Evolutionary conservation across 768 basidiomycete genomes (phyloP), one percentile per base, ranked within the genome.

Genomic region (Leccinellum luteum): DNA sequence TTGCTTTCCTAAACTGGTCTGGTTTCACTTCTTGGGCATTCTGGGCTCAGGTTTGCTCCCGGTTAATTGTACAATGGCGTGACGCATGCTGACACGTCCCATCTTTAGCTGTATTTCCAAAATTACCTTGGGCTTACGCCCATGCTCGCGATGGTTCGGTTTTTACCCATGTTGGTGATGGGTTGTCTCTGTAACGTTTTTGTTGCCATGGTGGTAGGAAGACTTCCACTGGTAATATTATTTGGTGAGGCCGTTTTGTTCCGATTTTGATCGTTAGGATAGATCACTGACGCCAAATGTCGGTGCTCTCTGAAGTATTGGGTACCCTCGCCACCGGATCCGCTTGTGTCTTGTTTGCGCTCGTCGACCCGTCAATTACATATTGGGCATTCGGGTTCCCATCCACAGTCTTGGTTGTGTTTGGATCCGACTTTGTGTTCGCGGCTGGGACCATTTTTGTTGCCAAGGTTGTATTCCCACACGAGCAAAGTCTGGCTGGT

Each of bases 321-420:
- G 90, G 91, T 19, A 85, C 86, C 0, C 51, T 80, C 5, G 67
- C 84, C 30, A 90, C 90, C 1, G 76, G 78, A 4, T 50, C 69
- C 5, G 86, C 87, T 0, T 80, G 78, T 57, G 70, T 92, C 10
- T 73, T 91, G 3, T 89, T 91, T 63, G 90, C 89, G 1, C 61
- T 88, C 2, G 87, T 91, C 60, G 60, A 81, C 21, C 80, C 86
- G 0, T 59, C 69, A 0, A 75, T 74, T 7, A 71, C 84, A 2
- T 92, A 85, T 62, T 92, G 90, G 91, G 87, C 85, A 1, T 87
- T 79, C 56, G 85, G 83, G 5, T 92, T 92, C 70, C 87, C 89
- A 0, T 81, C 85, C 1, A 79, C 87, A 0, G 71, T 83, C 38
- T 56, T 87, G 48, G 73, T 81, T 19, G 90, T 91, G 15, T 78